These are phyloP conservation scores for Penicillium malachiteum DNA, from an alignment of 495 filamentous ascomycete genomes.

Conservation along the genomic window DNA sequence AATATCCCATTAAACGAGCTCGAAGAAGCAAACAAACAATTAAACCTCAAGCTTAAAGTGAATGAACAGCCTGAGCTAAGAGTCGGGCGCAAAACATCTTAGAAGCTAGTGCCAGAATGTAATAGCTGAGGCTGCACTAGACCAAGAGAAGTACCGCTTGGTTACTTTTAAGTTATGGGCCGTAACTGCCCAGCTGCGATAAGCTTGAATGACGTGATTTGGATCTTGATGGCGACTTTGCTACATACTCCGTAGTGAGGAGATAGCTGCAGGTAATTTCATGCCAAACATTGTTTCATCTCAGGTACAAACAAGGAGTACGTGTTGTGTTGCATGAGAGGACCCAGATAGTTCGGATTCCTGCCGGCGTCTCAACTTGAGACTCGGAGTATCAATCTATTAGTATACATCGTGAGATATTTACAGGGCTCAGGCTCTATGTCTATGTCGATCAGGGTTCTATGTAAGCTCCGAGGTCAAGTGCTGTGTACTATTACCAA, in stretches of 20 bases:
- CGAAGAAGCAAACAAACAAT: too few relatives aligned
- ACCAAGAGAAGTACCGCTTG: background rate
- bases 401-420: too few relatives aligned
- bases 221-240: constrained; percentile 35
- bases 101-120: background rate
- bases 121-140: background rate
- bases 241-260: background rate
- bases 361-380: too few relatives aligned
- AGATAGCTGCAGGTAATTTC: background rate
- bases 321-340: too few relatives aligned
- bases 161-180: constrained; percentile 17
- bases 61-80: background rate
- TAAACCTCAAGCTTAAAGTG: too few relatives aligned
- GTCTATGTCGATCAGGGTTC: too few relatives aligned
- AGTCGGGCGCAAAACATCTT: background rate
- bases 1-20: too few relatives aligned
- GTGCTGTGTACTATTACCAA: too few relatives aligned
- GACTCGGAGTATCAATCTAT: too few relatives aligned
- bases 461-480: too few relatives aligned
- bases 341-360: too few relatives aligned
- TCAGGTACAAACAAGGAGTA: background rate
- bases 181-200: constrained; percentile 10
- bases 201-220: constrained; percentile 41
- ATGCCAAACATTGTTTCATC: background rate
- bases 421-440: too few relatives aligned